Base-by-base conservation (phyloP, 139 green algal genomes). In the Pseudopediastrum boryanum region DNA sequence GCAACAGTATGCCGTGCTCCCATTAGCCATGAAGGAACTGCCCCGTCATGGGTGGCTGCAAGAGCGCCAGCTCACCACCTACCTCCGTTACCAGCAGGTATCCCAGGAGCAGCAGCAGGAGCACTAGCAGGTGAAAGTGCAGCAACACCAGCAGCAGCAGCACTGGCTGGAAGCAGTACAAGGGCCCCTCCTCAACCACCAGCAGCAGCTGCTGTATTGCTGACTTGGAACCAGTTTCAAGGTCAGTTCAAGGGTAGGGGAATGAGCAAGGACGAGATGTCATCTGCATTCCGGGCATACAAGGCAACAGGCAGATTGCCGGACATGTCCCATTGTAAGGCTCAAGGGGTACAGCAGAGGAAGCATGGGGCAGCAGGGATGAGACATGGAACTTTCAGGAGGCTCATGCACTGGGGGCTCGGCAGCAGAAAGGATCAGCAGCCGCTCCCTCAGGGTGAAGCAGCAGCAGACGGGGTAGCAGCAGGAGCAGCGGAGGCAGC, bases 191-290 rank as follows among this genome's bases (percentile, higher is more conserved):
- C 41, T 31, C 59, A 68, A 68, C 12, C 71, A 69, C 6, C 52
- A 68, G 44, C 52, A 78, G 56, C 27, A 61, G n/a, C 25, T 36
- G 38, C 71, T 59, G 0, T 23, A 44, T 7, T 16, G 16, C 46
- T 65, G 46, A 48, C 68, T 7, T 78, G 71, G 71, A 71, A 78
- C 13, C 27, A 16, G 39, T 70, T 78, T 6, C 71, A 78, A 29
- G 42, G 50, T 2, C 4, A 38, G 9, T 78, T 54, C 71, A 78
- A 78, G 27, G 71, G 71, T 42, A 50, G 13, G 42, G 52, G 71
- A 27, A 35, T 70, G 29, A 78, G 3, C 25, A 51, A 70, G 41
- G n/a, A 39, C 2, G 56, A 78, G 71, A n/a, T 70, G 25, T 70
- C 71, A 61, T 13, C 71, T 59, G 71, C 71, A 2, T 78, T 39